Evolutionary conservation across 1,284 basidiomycete genomes (phyloP).

Genomic region (Mycosarcoma maydis): DNA sequence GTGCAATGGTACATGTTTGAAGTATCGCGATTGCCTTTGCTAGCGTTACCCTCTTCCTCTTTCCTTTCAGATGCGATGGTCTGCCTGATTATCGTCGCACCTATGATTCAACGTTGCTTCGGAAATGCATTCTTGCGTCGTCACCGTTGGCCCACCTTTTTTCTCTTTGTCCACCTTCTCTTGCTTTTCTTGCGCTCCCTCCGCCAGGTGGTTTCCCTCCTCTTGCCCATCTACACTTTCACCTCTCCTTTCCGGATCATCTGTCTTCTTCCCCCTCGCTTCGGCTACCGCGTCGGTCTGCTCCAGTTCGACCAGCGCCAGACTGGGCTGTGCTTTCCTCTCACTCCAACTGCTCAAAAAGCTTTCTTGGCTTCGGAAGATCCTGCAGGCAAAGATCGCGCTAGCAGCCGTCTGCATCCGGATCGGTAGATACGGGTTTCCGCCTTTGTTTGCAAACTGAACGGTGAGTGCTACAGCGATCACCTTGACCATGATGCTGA

Average conservation of each 20-base stretch:
- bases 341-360: slow-evolving; percentile 12
- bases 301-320: slow-evolving; percentile 2
- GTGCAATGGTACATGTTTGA: too few relatives aligned
- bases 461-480: slow-evolving; percentile 10
- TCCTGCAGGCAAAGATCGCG: slow-evolving; percentile 28
- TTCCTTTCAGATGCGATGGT: too few relatives aligned
- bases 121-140: too few relatives aligned
- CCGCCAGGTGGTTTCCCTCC: not conserved
- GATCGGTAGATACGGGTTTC: slow-evolving; percentile 18
- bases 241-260: not conserved
- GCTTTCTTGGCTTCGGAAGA: slow-evolving; percentile 31
- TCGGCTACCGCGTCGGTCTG: not conserved
- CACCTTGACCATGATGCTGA: slow-evolving; percentile 15
- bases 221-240: not conserved
- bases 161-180: too few relatives aligned
- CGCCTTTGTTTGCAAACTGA: not conserved
- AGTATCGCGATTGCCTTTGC: too few relatives aligned
- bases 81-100: too few relatives aligned
- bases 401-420: slow-evolving; percentile 19
- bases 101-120: too few relatives aligned
- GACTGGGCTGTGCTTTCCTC: slow-evolving; percentile 11
- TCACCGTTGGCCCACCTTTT: too few relatives aligned
- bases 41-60: too few relatives aligned
- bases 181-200: too few relatives aligned
- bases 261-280: not conserved